A percentile compares a stretch with the other conserved stretches of the same genome.
Conservation (phyloP, 306 rosid species). For the Senna siamea region DNA sequence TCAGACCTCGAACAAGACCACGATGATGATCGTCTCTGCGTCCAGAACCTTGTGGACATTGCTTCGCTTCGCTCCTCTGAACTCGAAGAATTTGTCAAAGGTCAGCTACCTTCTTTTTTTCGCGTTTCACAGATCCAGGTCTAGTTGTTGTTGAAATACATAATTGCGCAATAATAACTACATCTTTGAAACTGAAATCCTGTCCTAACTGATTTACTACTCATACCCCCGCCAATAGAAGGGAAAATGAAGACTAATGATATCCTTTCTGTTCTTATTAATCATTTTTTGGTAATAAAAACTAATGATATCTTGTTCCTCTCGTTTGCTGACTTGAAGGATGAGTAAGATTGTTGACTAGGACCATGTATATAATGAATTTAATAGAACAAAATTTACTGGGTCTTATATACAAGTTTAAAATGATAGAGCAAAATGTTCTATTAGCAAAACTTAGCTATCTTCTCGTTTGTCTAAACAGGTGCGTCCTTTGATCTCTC, state of each 20-base stretch:
- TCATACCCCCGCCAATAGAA: no score
- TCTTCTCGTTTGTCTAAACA: slow-evolving; percentile 22
- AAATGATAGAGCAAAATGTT: neutral
- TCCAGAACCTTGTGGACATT: slow-evolving; percentile 50
- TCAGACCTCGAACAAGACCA: slow-evolving; percentile 66
- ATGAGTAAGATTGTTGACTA: neutral
- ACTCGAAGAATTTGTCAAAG: slow-evolving; percentile 93
- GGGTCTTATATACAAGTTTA: neutral
- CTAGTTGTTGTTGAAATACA: slow-evolving; percentile 1
- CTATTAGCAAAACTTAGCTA: neutral
- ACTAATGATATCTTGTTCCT: neutral
- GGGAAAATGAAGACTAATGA: no score
- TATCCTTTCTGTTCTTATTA: no score
- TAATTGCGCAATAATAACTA: neutral
- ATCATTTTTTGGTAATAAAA: neutral
- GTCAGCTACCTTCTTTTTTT: slow-evolving; percentile 38
- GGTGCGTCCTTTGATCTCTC: slow-evolving; percentile 93
- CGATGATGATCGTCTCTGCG: slow-evolving; percentile 64
- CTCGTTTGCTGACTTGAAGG: neutral
- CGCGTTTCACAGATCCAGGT: neutral
- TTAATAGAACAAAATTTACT: neutral
- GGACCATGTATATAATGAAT: neutral
- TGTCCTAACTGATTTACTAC: neutral
- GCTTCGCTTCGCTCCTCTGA: slow-evolving; percentile 62
- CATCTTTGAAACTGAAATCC: neutral